Base-by-base conservation (phyloP, 2,329 filamentous ascomycete species). In the Ascochyta fabae region DNA sequence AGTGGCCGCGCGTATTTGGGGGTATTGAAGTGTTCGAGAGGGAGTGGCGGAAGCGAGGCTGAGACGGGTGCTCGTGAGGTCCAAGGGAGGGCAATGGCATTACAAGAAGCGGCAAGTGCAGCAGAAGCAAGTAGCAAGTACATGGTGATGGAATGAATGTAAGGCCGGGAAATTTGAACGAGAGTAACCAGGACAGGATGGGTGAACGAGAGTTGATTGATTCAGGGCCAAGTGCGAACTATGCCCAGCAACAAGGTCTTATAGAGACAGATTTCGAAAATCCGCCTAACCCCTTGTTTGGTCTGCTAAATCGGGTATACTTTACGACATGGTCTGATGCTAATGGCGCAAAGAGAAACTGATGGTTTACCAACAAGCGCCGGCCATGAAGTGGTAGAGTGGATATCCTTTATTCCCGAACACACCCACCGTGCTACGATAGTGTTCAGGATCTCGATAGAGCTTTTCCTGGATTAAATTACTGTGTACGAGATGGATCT, bases 1-100 rank as follows among this genome's bases (percentile, higher is more conserved):
- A 56, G 43, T 10, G 42, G 47, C 4, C 48, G 47, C 36, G 53
- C 53, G 29, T 43, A 56, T 29, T 56, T 56, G 1, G 47, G 47
- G n/a, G 53, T 56, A 13, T 52, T 22, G 15, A 42, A 56, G 24
- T 56, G 36, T 4, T 16, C 38, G 1, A 56, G 41, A 12, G 47
- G 36, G 3, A 56, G 38, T 12, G 53, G 29, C 3, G 48, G 43
- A 13, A 48, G 41, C 4, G 27, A 22, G 16, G 6, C 19, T 29
- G 46, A 23, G 19, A 41, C 24, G 6, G 22, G 33, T 6, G 52
- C 40, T 45, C 52, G 45, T 22, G 26, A 34, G 12, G n/a, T 27
- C 52, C 45, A 55, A 2, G 52, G 52, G 9, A 55, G 40, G 26
- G 46, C 13, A 6, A 55, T 35, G n/a, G 46, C 52, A n/a, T 45